Evolutionary conservation across 768 basidiomycete species (phyloP), one percentile per base, ranked within the genome.

Genomic region (Imleria badia): DNA sequence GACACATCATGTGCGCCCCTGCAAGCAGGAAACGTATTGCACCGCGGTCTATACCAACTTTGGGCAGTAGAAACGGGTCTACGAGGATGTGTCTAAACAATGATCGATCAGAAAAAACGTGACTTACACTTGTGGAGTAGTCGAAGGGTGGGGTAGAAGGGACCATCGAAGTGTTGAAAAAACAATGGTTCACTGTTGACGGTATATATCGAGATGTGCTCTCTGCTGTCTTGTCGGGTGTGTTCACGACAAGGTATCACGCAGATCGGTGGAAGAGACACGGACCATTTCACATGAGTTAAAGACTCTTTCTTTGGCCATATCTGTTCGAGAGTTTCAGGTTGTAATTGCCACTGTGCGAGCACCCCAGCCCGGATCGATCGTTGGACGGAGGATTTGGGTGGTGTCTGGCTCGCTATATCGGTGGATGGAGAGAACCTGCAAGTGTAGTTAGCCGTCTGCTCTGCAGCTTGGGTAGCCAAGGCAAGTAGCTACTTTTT

Each of bases 221-320:
- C 96, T 85, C 87, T 90, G 76, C 96, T 98, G 72, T 73, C 68
- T 66, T 55, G 61, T 60, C 55, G 51, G 50, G 59, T 66, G 60
- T 29, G 60, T 46, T 58, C 45, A 49, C 30, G 43, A 45, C 38
- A 14, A 22, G 64, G 48, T 54, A 51, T 62, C 60, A 48, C 23
- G 3, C 22, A 46, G 34, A 45, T 56, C 39, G 45, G 5, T 44
- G 52, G 40, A 42, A 47, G 45, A 38, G 56, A 48, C 33, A 61
- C 62, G 50, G 23, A 67, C 96, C 97, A 98, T 78, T 98, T 98
- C 56, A 94, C 91, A 64, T 90, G 87, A 6, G 89, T 86, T 44
- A 98, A 77, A 3, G 87, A 81, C 77, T 98, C 96, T 79, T 98
- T 99, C 89, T 98, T 99, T 3, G 95, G 93, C 97, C 97, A 99